Evolutionary conservation across 2,329 filamentous ascomycete species (phyloP), one percentile per base, ranked within the genome.

Genomic region (Ophiostoma piceae): DNA sequence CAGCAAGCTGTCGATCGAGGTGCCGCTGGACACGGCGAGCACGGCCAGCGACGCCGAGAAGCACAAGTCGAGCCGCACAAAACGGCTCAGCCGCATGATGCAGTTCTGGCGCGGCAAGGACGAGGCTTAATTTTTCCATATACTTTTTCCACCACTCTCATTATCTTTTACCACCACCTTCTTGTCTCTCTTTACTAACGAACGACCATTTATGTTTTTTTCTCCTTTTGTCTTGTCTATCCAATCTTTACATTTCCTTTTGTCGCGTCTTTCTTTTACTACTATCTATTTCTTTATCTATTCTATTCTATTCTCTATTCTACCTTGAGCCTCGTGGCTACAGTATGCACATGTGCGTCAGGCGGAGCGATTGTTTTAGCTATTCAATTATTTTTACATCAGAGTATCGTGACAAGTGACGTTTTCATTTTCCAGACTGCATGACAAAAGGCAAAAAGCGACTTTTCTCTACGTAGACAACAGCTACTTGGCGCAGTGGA

Each of bases 21-120:
- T 90, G 65, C 82, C 83, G 6, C 75, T 82, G 72, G 86, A 87
- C 64, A 82, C 79, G 57, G 26, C 66, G 5, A 69, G 66, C 54
- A 68, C 70, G 35, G 19, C 47, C 7, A 69, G 6, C 8, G 69
- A 54, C 4, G 84, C 88, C n/a, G 87, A 85, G 75, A 85, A 84
- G 75, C 83, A 82, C 8, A 88, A 87, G 77, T 76, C 75, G 32
- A 91, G 89, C 82, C 90, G 88, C 77, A 82, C 87, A 51, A 91
- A 88, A 77, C 85, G 90, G 39, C 79, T 93, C 51, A 90, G 91
- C 77, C 89, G 90, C 68, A 84, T 93, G 81, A 88, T 92, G 84
- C 88, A 90, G 74, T 94, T 94, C 78, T 94, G 90, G 90, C 92
- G 90, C 79, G 82, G 83, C 11, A 87, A 84, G 75, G 84, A 84